Evolutionary conservation across 306 rosid species (phyloP), one percentile per base, ranked within the genome.

Genomic region (Canavalia ensiformis): DNA sequence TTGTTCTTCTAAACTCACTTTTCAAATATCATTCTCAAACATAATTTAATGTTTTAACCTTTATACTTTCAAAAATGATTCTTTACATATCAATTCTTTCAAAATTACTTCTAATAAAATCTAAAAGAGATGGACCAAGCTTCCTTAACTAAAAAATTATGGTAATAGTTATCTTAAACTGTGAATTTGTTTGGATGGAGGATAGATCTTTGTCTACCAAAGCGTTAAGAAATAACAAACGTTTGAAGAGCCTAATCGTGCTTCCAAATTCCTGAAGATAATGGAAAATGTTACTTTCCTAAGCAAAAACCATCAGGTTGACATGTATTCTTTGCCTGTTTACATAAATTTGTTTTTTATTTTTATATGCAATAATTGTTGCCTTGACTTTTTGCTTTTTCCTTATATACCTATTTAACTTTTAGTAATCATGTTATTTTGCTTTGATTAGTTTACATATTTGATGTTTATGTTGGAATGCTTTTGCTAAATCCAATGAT

Each of bases 271-370:
- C 86, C 87, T 96, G 90, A 93, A 93, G 91, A 92, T 96, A 67
- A 96, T 96, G 99, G 98, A 96, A 88, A 96, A 96, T 84, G 98
- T 98, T 5, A 90, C 99, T 47, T 93, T 93, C 77, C 89, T 96
- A 18, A 96, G 99, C 77, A 85, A 90, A 68, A 94, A 89, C 76
- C 93, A 96, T 83, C 99, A 96, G 98, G 99, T 96, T 82, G 29
- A 25, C 72, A 58, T 49, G 12, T 59, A 72, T 49, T 50, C 47
- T 63, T 72, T 64, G 57, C 59, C 33, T 77, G 37, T 59, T 68
- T 49, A n/a, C 57, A 25, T 49, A 30, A 64, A 13, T 25, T 39
- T 74, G 55, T 37, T 72, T 51, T 18, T 18, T 18, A 18, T 1
- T 51, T 72, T 49, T 71, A 47, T 41, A 65, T 75, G 3, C 74